Conservation (phyloP, 306 rosid species). For the Sechiopsis laciniata region DNA sequence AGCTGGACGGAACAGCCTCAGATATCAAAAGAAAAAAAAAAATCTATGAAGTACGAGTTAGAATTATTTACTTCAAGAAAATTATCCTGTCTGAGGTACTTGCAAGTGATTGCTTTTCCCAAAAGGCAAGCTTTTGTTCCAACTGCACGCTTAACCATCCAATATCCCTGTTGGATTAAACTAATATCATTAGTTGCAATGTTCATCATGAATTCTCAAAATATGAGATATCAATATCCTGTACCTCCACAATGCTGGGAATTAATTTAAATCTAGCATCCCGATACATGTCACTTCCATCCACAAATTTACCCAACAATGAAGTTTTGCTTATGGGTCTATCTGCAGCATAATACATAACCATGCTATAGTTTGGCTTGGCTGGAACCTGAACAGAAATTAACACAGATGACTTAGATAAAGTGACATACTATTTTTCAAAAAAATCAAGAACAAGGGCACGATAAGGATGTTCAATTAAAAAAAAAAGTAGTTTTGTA, state of each 20-base stretch:
- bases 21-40: no score
- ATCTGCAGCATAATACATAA: constrained; percentile 71
- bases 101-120: constrained; percentile 93
- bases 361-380: constrained; percentile 89
- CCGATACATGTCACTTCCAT: constrained; percentile 64
- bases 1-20: no score
- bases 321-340: constrained; percentile 66
- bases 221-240: constrained; percentile 13
- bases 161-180: constrained; percentile 65
- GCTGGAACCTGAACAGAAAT: constrained; percentile 72
- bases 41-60: constrained; percentile 1
- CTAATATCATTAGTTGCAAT: constrained; percentile 25
- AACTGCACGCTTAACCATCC: constrained; percentile 99
- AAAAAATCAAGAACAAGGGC: not conserved
- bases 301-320: constrained; percentile 64
- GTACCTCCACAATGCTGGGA: constrained; percentile 90
- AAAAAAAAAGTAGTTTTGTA: not conserved
- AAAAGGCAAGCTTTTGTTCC: constrained; percentile 96
- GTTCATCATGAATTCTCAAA: constrained; percentile 8
- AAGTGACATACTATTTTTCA: not conserved
- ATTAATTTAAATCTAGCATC: constrained; percentile 88
- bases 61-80: constrained; percentile 68
- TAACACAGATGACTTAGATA: not conserved
- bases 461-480: not conserved
- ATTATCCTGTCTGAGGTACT: constrained; percentile 66